Percentiles rank a stretch among this genome's conserved stretches.
phyloP scores from a whole-genome alignment of 345 rosid species.

The Psidium friedrichsthalianum region DNA sequence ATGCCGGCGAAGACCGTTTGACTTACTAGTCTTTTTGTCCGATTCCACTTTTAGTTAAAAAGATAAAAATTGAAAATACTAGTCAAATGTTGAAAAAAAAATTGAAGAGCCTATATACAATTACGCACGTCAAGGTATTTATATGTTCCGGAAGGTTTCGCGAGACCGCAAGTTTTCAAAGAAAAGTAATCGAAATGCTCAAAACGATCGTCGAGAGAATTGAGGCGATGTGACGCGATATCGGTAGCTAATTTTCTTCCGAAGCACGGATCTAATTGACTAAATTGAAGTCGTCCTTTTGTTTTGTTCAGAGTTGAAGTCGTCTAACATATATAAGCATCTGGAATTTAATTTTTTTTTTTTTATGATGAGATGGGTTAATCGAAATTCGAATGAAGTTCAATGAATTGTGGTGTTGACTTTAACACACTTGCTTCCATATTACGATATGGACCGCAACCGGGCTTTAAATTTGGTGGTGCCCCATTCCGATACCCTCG shows the following conservation, averaged over 20 bases:
- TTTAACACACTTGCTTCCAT: accelerated
- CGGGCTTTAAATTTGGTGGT: not conserved
- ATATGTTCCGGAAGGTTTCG: not conserved
- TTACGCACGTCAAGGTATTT: not conserved
- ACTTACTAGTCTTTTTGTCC: not conserved
- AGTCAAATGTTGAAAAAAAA: not conserved
- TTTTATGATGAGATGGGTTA: not conserved
- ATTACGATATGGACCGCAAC: not conserved
- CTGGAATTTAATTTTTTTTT: not conserved
- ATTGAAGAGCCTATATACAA: not conserved
- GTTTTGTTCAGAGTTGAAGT: not conserved
- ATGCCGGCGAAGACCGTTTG: not conserved
- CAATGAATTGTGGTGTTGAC: not conserved
- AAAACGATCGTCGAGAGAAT: not conserved
- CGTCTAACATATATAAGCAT: not conserved
- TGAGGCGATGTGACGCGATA: not conserved
- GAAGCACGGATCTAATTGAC: not conserved
- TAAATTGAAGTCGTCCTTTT: not conserved
- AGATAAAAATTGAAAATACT: not conserved
- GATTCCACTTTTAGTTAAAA: not conserved
- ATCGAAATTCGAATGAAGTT: not conserved
- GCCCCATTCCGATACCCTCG: not conserved
- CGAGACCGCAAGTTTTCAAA: not conserved
- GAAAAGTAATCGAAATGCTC: not conserved
- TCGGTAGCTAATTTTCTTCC: not conserved